Evolutionary conservation across 2,329 filamentous ascomycete genomes (phyloP).

Genomic region (Apiospora aurea): DNA sequence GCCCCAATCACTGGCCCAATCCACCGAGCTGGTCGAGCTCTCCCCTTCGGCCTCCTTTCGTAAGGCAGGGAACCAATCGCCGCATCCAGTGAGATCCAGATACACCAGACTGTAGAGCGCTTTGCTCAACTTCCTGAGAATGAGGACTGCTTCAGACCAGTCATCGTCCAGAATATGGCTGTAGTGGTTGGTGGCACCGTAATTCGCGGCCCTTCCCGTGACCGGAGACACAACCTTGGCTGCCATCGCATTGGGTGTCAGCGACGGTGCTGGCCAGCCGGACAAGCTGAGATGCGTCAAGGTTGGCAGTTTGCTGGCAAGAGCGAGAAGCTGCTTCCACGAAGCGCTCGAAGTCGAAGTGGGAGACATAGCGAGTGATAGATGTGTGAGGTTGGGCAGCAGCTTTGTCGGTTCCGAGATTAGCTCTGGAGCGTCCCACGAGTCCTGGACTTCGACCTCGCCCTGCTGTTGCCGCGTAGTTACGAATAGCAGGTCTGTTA

Average conservation of each 20-base stretch:
- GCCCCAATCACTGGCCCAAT: constrained; percentile 63
- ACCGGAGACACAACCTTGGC: constrained; percentile 54
- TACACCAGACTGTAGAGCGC: constrained; percentile 65
- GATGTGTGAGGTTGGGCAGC: constrained; percentile 65
- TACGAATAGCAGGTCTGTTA: constrained; percentile 57
- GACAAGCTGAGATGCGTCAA: constrained; percentile 68
- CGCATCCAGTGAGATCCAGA: constrained; percentile 67
- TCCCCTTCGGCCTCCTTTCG: constrained; percentile 51
- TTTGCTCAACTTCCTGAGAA: constrained; percentile 62
- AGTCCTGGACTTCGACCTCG: constrained; percentile 52
- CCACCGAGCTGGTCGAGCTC: constrained; percentile 46
- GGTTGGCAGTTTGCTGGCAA: constrained; percentile 59
- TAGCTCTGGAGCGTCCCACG: constrained; percentile 57
- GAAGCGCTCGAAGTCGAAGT: constrained; percentile 48
- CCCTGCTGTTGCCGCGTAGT: constrained; percentile 15
- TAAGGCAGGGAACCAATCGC: constrained; percentile 60
- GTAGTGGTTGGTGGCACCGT: constrained; percentile 63
- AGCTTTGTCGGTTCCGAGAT: constrained; percentile 42
- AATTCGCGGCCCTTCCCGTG: constrained; percentile 53
- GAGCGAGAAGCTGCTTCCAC: constrained; percentile 64
- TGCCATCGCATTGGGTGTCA: constrained; percentile 61
- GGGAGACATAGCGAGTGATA: constrained; percentile 62
- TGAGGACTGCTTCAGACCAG: constrained; percentile 64
- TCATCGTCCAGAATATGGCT: constrained; percentile 65
- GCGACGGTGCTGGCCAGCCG: constrained; percentile 66